These are phyloP conservation scores for Venturia asperata DNA, from an alignment of 2,329 filamentous ascomycete genomes.

Conservation along the genomic window DNA sequence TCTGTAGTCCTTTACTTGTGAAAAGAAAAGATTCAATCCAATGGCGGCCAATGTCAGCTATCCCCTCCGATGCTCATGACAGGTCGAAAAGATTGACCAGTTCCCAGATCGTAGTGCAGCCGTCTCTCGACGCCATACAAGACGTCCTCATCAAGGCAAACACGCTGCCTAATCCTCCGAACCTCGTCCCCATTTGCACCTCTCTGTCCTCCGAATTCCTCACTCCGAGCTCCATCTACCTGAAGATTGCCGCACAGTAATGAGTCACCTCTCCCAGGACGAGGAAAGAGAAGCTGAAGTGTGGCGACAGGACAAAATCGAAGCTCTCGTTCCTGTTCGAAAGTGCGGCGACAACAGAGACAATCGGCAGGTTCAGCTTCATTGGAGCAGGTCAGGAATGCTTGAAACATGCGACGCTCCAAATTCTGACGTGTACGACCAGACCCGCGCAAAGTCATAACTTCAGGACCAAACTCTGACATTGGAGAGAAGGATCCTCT, in stretches of 20 bases:
- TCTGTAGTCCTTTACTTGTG: background rate
- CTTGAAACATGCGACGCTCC: background rate
- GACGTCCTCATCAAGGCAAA: slow-evolving; percentile 48
- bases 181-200: slow-evolving; percentile 73
- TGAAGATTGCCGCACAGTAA: slow-evolving; percentile 76
- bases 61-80: background rate
- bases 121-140: slow-evolving; percentile 54
- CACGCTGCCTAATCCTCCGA: slow-evolving; percentile 54
- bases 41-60: background rate
- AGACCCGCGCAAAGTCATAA: slow-evolving; percentile 68
- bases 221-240: slow-evolving; percentile 89
- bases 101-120: slow-evolving; percentile 39
- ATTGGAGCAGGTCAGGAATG: slow-evolving; percentile 61
- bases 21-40: background rate
- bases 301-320: slow-evolving; percentile 46
- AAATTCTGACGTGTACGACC: slow-evolving; percentile 21
- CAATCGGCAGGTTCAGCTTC: slow-evolving; percentile 92
- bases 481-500: slow-evolving; percentile 70
- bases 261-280: slow-evolving; percentile 23
- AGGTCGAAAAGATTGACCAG: background rate
- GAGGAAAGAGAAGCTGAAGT: slow-evolving; percentile 2
- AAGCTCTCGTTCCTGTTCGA: slow-evolving; percentile 92
- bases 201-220: slow-evolving; percentile 87
- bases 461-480: slow-evolving; percentile 82
- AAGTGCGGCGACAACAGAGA: slow-evolving; percentile 84